Conservation (phyloP, 1,284 basidiomycete genomes). For the Leccinum cinnamomeum region DNA sequence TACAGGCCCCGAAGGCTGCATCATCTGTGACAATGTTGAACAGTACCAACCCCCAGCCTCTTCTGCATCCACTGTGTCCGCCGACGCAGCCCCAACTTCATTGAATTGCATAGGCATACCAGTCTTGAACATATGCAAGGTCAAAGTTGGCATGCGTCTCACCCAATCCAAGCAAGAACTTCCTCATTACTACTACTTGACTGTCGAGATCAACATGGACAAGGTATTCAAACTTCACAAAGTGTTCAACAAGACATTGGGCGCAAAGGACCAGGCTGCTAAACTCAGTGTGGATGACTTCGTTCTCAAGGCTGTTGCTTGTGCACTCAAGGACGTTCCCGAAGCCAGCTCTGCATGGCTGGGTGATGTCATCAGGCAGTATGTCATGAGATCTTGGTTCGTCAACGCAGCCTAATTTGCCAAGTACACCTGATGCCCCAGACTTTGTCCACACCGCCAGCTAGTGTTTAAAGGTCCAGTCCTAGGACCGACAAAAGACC, state of each 20-base stretch:
- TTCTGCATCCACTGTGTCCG: conserved; percentile 42
- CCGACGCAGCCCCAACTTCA: conserved; percentile 42
- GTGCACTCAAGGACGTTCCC: conserved; percentile 92
- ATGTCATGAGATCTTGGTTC: conserved; percentile 36
- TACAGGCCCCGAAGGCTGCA: no score
- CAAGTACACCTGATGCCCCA: no score
- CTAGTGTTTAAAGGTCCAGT: no score
- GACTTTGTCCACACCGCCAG: no score
- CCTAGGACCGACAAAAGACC: no score
- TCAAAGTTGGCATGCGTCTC: conserved; percentile 88
- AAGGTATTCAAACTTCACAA: conserved; percentile 92
- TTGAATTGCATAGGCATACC: conserved; percentile 89
- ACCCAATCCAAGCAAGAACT: conserved; percentile 91
- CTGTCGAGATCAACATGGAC: conserved; percentile 96
- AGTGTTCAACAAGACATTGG: conserved; percentile 91
- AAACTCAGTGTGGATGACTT: conserved; percentile 99
- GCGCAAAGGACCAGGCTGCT: conserved; percentile 79
- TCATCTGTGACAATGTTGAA: no score
- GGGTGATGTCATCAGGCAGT: conserved; percentile 95
- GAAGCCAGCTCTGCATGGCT: conserved; percentile 99
- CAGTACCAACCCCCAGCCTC: conserved; percentile 60
- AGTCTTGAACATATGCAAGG: conserved; percentile 93
- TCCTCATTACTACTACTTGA: conserved; percentile 99
- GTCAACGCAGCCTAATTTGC: neutral
- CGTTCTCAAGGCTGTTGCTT: conserved; percentile 91